These are phyloP conservation scores for Syzygium syzygioides DNA, from an alignment of 441 rosid genomes.

Conservation along the genomic window DNA sequence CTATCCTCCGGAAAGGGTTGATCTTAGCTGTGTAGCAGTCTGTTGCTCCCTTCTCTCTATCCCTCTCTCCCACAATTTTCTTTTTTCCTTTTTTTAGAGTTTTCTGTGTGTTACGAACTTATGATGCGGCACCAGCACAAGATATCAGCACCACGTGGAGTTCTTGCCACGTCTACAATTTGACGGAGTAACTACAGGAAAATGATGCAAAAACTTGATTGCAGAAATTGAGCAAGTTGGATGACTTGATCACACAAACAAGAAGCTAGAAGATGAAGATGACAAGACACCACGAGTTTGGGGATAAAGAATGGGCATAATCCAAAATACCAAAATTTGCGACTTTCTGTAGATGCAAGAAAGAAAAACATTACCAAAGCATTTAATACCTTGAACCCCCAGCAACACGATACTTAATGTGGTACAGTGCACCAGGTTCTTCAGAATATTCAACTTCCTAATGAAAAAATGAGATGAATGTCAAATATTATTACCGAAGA, in stretches of 20 bases:
- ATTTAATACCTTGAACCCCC: conserved; percentile 74
- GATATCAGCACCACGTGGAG: neutral
- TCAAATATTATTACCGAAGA: conserved; percentile 4
- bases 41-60: neutral
- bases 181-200: neutral
- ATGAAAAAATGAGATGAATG: conserved; percentile 3
- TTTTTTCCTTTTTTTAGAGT: neutral
- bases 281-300: neutral
- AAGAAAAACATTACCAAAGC: neutral
- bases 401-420: conserved; percentile 96
- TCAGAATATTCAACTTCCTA: conserved; percentile 99
- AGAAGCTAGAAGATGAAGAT: neutral
- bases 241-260: neutral
- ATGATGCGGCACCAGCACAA: neutral
- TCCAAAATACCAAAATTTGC: neutral
- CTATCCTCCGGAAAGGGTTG: neutral
- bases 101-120: neutral
- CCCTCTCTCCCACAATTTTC: neutral
- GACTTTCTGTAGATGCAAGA: neutral
- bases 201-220: neutral
- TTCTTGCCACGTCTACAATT: neutral
- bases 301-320: neutral
- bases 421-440: conserved; percentile 80
- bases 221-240: neutral
- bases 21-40: neutral